Conservation (phyloP, 306 rosid species). For the Ormosia emarginata region DNA sequence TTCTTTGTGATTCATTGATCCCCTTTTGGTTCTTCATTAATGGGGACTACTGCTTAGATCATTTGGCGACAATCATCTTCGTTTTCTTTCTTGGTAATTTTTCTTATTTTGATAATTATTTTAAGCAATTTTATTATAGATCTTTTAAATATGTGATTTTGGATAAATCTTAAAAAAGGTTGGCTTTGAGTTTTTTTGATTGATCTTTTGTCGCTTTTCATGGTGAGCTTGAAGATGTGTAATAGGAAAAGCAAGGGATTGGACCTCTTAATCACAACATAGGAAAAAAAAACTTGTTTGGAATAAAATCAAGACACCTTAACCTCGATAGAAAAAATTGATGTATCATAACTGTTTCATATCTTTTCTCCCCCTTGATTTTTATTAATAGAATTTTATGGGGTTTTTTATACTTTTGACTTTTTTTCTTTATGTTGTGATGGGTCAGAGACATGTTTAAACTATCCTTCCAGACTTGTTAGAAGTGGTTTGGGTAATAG, state of each 20-base stretch:
- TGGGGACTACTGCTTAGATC: no score
- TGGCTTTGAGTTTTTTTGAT: background rate
- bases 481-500: no score
- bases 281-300: background rate
- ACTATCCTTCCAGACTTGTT: background rate
- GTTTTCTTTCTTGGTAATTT: no score
- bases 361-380: background rate
- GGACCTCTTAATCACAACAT: background rate
- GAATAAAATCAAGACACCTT: background rate
- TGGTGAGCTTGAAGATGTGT: background rate
- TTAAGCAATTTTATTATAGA: no score
- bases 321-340: background rate
- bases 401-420: background rate
- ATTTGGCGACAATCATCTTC: no score
- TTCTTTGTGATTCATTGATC: background rate
- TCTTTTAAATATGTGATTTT: no score
- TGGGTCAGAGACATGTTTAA: background rate
- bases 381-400: no score
- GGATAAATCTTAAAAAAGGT: background rate
- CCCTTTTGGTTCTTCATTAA: background rate
- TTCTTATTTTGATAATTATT: no score
- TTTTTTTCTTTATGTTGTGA: no score
- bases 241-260: background rate
- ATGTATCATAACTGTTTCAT: background rate
- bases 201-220: background rate